Percentiles rank a stretch among this genome's conserved stretches.
Conservation (phyloP, 2,329 filamentous ascomycete species). For the Ceratocystis eucalypticola region DNA sequence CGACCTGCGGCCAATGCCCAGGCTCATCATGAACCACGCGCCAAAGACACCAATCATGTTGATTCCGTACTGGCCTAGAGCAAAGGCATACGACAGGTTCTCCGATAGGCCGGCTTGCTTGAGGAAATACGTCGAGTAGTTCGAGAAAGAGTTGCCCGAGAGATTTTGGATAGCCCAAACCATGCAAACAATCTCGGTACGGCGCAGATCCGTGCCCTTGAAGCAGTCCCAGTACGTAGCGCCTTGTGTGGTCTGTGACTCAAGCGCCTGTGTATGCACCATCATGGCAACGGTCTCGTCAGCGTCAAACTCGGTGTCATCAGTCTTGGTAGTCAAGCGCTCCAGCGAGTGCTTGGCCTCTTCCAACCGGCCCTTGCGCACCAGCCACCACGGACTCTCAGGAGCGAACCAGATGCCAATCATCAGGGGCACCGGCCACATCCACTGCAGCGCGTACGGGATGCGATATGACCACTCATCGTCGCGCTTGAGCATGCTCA, state of each 20-base stretch:
- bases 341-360: constrained; percentile 54
- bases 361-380: constrained; percentile 48
- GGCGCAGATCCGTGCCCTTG: constrained; percentile 59
- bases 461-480: constrained; percentile 59
- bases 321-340: constrained; percentile 48
- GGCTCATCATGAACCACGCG: constrained; percentile 66
- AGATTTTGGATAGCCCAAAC: constrained; percentile 51
- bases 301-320: constrained; percentile 59
- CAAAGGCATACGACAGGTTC: constrained; percentile 42
- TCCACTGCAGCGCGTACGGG: constrained; percentile 63
- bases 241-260: constrained; percentile 60
- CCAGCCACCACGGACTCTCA: constrained; percentile 64
- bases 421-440: constrained; percentile 57
- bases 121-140: constrained; percentile 52
- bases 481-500: constrained; percentile 48
- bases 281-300: constrained; percentile 87
- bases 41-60: constrained; percentile 73
- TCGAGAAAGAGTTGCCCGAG: constrained; percentile 50
- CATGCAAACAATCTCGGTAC: constrained; percentile 59
- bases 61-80: constrained; percentile 52
- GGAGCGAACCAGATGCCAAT: constrained; percentile 55
- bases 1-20: constrained; percentile 59
- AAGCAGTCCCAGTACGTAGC: constrained; percentile 74
- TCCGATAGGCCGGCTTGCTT: constrained; percentile 44
- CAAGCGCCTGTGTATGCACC: constrained; percentile 73